Evolutionary conservation across 257 asterid species (phyloP).

Genomic region (Solanum gracilifrons): DNA sequence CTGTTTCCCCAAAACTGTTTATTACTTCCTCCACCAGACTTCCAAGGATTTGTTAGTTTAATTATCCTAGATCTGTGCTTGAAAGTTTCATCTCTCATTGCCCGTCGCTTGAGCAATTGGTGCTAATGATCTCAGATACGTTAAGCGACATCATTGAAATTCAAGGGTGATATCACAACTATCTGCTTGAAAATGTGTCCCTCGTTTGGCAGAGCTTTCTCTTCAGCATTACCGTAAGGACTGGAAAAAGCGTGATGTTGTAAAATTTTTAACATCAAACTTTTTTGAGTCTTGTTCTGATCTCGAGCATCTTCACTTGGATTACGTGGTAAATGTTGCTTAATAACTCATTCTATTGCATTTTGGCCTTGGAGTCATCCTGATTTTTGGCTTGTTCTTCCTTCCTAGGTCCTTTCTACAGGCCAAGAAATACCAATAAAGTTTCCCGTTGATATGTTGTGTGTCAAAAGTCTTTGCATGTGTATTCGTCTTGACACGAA

Average conservation of each 20-base stretch:
- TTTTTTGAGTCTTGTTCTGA: background rate
- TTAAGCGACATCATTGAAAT: background rate
- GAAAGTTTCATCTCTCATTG: background rate
- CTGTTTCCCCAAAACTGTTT: background rate
- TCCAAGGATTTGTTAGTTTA: background rate
- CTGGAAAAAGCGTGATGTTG: background rate
- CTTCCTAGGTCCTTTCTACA: background rate
- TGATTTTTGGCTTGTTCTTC: background rate
- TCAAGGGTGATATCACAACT: background rate
- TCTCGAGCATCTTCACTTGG: background rate
- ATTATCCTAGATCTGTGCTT: background rate
- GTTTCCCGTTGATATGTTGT: background rate
- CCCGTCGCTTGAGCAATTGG: background rate
- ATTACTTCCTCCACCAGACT: background rate
- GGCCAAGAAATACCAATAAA: background rate
- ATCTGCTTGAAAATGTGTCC: background rate
- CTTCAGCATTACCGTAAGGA: background rate
- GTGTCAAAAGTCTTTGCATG: background rate
- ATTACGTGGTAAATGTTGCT: background rate
- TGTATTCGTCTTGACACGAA: background rate
- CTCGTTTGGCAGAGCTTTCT: background rate
- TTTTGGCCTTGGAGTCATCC: background rate
- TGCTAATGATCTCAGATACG: background rate
- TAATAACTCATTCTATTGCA: background rate
- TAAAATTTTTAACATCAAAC: background rate